These are phyloP conservation scores for Candida boidinii DNA, from an alignment of 805 yeast species.

Conservation along the genomic window DNA sequence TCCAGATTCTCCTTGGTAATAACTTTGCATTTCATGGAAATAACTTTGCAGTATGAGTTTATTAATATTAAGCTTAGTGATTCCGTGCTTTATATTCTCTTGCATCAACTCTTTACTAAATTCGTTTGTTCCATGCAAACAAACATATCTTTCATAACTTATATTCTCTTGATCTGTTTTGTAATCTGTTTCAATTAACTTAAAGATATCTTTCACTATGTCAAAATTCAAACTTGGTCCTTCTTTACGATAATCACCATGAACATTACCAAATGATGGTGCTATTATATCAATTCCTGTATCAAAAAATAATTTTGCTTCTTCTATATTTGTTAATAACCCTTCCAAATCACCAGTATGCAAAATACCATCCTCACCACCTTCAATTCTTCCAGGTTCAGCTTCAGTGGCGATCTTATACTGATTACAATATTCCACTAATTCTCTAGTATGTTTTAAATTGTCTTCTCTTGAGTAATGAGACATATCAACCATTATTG, in stretches of 20 bases:
- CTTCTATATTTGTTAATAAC: conserved; percentile 24
- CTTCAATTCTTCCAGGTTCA: conserved; percentile 30
- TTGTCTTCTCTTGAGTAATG: conserved; percentile 27
- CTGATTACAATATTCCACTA: conserved; percentile 21
- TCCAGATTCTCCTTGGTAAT: conserved; percentile 15
- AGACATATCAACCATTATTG: conserved; percentile 32
- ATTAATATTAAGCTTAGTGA: conserved; percentile 26
- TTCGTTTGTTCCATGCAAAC: conserved; percentile 27
- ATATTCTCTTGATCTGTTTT: conserved; percentile 6
- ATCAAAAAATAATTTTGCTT: conserved; percentile 21
- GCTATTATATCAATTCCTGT: conserved; percentile 29
- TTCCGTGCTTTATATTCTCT: conserved; percentile 18
- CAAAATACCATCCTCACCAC: conserved; percentile 28
- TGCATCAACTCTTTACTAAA: conserved; percentile 20
- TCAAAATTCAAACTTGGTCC: conserved; percentile 24
- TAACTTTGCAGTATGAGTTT: conserved; percentile 21
- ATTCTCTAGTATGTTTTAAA: conserved; percentile 18
- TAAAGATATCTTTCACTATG: conserved; percentile 17
- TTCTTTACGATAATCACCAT: conserved; percentile 26
- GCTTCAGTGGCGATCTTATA: conserved; percentile 28
- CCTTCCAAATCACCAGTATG: conserved; percentile 21
- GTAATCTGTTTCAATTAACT: conserved; percentile 4
- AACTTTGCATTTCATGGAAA: no score
- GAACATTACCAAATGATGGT: conserved; percentile 30
- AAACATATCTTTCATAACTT: conserved; percentile 13